Conservation (phyloP, 2,329 filamentous ascomycete species). For the Claviceps africana region DNA sequence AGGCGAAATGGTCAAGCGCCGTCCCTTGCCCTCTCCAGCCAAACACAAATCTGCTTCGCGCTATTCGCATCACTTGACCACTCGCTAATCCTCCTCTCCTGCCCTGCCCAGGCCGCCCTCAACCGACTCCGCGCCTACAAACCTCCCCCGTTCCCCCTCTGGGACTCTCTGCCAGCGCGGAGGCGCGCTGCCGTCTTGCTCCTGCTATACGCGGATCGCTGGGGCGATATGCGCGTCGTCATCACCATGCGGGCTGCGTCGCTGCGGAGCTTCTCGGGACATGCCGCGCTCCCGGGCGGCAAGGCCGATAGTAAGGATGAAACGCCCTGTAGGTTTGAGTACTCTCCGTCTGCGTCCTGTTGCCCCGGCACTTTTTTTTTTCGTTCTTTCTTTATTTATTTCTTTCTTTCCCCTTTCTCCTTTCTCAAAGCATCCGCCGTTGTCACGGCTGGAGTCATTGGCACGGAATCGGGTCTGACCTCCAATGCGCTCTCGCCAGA, state of each 20-base stretch:
- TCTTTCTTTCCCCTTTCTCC: too few species aligned
- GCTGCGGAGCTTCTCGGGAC: conserved; percentile 59
- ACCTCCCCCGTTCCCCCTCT: conserved; percentile 45
- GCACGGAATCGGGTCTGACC: neutral
- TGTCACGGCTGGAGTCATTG: neutral
- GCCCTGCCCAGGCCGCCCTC: conserved; percentile 41
- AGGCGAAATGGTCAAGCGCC: too few species aligned
- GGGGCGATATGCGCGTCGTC: conserved; percentile 62
- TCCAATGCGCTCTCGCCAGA: conserved; percentile 27
- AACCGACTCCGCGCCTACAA: conserved; percentile 46
- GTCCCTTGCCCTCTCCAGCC: neutral
- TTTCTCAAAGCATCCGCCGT: neutral
- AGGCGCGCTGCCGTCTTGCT: conserved; percentile 78
- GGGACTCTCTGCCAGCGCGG: conserved; percentile 45
- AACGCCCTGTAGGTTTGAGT: conserved; percentile 39
- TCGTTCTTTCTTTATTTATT: too few species aligned
- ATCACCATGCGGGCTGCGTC: conserved; percentile 54
- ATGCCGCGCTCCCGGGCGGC: conserved; percentile 76
- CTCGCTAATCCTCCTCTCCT: conserved; percentile 1
- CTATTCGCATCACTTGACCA: conserved; percentile 2
- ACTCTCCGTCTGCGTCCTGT: neutral
- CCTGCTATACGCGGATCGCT: conserved; percentile 71
- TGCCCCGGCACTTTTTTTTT: too few species aligned
- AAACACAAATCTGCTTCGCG: neutral
- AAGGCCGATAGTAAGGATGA: conserved; percentile 46